These are phyloP conservation scores for Pinus tabuliformis DNA, from an alignment of 75 land plant species.

Conservation along the genomic window DNA sequence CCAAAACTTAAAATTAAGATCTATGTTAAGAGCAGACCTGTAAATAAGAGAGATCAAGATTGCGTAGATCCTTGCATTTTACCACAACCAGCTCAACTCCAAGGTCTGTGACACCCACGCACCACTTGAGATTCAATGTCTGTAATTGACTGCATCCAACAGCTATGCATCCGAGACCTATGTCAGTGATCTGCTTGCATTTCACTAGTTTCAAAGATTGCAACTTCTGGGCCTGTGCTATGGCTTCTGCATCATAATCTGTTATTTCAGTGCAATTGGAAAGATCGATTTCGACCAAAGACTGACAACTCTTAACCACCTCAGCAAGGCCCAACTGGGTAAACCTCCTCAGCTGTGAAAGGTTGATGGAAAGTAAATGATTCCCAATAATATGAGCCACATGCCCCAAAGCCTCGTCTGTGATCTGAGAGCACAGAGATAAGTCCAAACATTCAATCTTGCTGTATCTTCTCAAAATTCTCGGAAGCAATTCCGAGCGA, in stretches of 20 bases:
- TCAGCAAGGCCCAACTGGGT: conserved; percentile 34
- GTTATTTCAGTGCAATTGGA: conserved; percentile 49
- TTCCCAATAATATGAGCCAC: conserved; percentile 16
- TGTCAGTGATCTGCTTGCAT: conserved; percentile 69
- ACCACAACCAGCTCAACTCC: conserved; percentile 66
- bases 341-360: conserved; percentile 36
- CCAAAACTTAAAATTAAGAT: no score
- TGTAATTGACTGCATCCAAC: conserved; percentile 60
- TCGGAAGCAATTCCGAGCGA: conserved; percentile 46
- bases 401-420: conserved; percentile 29
- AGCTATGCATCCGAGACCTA: conserved; percentile 66
- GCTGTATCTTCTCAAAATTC: conserved; percentile 39
- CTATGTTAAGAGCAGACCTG: no score
- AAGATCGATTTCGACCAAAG: conserved; percentile 59
- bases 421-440: conserved; percentile 50
- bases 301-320: conserved; percentile 41
- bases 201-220: conserved; percentile 59
- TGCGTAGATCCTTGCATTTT: conserved; percentile 53
- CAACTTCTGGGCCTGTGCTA: conserved; percentile 45
- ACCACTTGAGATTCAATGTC: conserved; percentile 60
- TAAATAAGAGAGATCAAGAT: conserved; percentile 71
- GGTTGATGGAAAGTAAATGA: conserved; percentile 42
- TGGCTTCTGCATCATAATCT: conserved; percentile 48
- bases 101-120: conserved; percentile 66
- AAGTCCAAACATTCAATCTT: conserved; percentile 46